These are phyloP conservation scores for Xylaria acuta DNA, from an alignment of 495 filamentous ascomycete species.

Conservation along the genomic window DNA sequence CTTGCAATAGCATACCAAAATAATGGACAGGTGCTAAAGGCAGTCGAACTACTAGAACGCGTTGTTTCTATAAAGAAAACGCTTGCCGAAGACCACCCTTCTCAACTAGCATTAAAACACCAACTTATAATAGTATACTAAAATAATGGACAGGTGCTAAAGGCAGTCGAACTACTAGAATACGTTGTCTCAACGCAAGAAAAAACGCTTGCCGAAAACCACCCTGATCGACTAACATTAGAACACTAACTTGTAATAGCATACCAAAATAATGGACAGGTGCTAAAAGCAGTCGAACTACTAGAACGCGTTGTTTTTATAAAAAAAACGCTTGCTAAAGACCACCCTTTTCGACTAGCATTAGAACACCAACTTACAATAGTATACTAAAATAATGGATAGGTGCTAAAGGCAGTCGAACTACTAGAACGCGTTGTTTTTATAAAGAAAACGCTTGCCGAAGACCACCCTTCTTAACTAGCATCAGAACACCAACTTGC, in stretches of 20 bases:
- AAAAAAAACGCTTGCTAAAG: conserved; percentile 35
- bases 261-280: background rate
- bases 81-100: conserved; percentile 40
- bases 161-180: conserved; percentile 38
- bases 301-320: conserved; percentile 42
- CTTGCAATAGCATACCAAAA: conserved; percentile 29
- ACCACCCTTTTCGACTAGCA: conserved; percentile 40
- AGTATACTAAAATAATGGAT: background rate
- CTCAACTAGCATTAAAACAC: conserved; percentile 41
- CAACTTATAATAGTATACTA: conserved; percentile 29
- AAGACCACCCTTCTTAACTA: conserved; percentile 41
- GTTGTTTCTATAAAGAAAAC: conserved; percentile 37
- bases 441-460: conserved; percentile 17
- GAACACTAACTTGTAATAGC: conserved; percentile 38
- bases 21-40: conserved; percentile 23
- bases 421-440: too few relatives aligned
- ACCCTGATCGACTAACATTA: conserved; percentile 42
- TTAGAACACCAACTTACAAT: conserved; percentile 39
- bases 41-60: conserved; percentile 38
- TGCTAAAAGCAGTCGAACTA: conserved; percentile 32
- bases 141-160: conserved; percentile 3
- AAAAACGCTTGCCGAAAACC: conserved; percentile 37
- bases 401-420: background rate
- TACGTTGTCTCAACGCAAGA: conserved; percentile 39
- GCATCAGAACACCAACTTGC: conserved; percentile 39